Evolutionary conservation across 2,329 filamentous ascomycete species (phyloP), one percentile per base, ranked within the genome.

Genomic region (Penicillium expansum): DNA sequence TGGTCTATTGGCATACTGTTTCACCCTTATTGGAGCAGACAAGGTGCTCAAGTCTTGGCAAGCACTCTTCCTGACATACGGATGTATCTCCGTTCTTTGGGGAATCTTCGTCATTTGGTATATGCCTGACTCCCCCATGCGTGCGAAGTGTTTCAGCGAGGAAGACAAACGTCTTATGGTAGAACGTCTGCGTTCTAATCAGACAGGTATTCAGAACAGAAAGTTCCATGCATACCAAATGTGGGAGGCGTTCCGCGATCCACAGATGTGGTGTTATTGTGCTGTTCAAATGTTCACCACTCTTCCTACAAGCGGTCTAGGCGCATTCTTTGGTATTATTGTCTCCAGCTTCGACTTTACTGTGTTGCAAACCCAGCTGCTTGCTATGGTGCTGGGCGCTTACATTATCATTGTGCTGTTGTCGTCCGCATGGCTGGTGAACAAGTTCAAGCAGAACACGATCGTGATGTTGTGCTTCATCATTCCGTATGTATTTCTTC

Each of bases 381-480:
- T 92, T 24, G 83, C 87, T 38, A 75, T 92, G 86, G 88, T 91
- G 0, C 77, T 90, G 0, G 89, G 89, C 5, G 84, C 83, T 38
- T 89, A 89, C 63, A 91, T 91, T 64, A 89, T 92, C 59, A 77
- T 87, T 47, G 83, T 91, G 4, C 77, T 92, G 1, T 75, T 91
- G 27, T 77, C 77, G 0, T 89, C 87, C 0, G 82, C 85, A 0
- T 91, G 82, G 81, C 67, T 91, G 4, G 86, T 87, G 14, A 87
- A 86, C 74, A 87, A 82, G 71, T 87, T 81, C 1, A 75, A 79
- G n/a, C 88, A 91, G 72, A 92, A 89, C 63, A 71, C 88, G 16
- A 65, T 88, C 18, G 78, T 85, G 45, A 91, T 91, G 86, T 73
- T 82, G 9, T 74, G 81, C 5, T 91, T 85, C 65, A 79, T 88